A percentile compares a stretch with the other conserved stretches of the same genome.
phyloP scores from a whole-genome alignment of 768 basidiomycete genomes.

The Boletus reticuloceps region DNA sequence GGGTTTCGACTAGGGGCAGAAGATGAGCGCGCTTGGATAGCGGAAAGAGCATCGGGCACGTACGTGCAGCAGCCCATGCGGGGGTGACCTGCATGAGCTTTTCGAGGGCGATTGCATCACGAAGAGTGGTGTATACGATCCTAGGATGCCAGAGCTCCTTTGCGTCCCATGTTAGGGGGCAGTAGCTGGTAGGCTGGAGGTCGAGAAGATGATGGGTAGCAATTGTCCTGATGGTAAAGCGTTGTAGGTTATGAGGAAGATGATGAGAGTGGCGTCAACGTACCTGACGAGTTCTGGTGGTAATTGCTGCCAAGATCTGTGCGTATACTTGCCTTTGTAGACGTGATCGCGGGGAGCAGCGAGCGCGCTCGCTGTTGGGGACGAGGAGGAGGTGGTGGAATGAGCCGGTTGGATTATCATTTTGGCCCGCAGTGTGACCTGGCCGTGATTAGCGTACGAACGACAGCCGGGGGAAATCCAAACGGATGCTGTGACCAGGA shows the following conservation, averaged over 20 bases:
- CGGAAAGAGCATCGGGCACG: slow-evolving; percentile 27
- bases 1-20: slow-evolving; percentile 54
- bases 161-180: slow-evolving; percentile 47
- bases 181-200: slow-evolving; percentile 41
- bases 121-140: slow-evolving; percentile 59
- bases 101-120: slow-evolving; percentile 61
- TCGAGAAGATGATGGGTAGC: slow-evolving; percentile 54
- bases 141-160: slow-evolving; percentile 59
- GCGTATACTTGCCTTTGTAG: slow-evolving; percentile 59
- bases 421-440: slow-evolving; percentile 36
- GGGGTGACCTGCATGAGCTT: slow-evolving; percentile 62
- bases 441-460: slow-evolving; percentile 36
- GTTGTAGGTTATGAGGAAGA: slow-evolving; percentile 6
- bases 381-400: slow-evolving; percentile 14
- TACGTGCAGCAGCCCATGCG: slow-evolving; percentile 58
- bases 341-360: slow-evolving; percentile 23
- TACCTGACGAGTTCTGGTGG: slow-evolving; percentile 62
- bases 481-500: slow-evolving; percentile 28
- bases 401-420: slow-evolving; percentile 28
- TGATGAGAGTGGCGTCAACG: slow-evolving; percentile 34
- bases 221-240: slow-evolving; percentile 19
- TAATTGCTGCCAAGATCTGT: slow-evolving; percentile 60
- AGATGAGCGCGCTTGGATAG: slow-evolving; percentile 7
- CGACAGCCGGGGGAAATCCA: slow-evolving; percentile 37
- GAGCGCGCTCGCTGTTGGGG: slow-evolving; percentile 8